Evolutionary conservation across 306 rosid species (phyloP).

Genomic region (Cicer cuneatum): DNA sequence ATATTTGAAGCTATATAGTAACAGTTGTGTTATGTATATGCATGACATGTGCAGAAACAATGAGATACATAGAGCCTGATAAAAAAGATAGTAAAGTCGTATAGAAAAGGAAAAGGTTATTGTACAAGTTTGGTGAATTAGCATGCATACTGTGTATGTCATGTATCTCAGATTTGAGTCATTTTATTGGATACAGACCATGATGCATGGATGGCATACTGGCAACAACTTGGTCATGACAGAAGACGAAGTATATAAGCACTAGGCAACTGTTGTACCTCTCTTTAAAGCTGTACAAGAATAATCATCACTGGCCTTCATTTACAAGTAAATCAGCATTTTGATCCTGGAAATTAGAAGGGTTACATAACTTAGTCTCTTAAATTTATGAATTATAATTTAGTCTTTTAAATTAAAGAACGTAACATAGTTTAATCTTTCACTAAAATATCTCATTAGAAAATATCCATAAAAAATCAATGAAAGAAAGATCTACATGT

Average conservation of each 20-base stretch:
- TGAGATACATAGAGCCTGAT: background rate
- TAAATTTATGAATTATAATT: background rate
- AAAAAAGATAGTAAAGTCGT: background rate
- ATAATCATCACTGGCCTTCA: background rate
- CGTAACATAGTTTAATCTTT: background rate
- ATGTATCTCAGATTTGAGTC: background rate
- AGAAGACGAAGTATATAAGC: background rate
- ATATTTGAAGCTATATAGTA: background rate
- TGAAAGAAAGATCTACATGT: background rate
- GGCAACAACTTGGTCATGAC: background rate
- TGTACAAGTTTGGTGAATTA: constrained; percentile 7
- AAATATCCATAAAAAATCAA: background rate
- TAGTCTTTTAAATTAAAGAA: background rate
- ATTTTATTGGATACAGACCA: background rate
- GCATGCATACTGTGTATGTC: background rate
- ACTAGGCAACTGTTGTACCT: background rate
- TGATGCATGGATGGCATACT: background rate
- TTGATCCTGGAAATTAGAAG: background rate
- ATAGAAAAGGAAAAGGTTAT: background rate
- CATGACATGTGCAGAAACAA: constrained; percentile 28
- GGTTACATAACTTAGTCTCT: background rate
- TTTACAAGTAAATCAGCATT: background rate
- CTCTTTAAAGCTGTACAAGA: no score
- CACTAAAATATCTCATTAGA: background rate
- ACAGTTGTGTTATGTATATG: background rate